These are phyloP conservation scores for Spiraea crenata DNA, from an alignment of 331 rosid species.

Conservation along the genomic window DNA sequence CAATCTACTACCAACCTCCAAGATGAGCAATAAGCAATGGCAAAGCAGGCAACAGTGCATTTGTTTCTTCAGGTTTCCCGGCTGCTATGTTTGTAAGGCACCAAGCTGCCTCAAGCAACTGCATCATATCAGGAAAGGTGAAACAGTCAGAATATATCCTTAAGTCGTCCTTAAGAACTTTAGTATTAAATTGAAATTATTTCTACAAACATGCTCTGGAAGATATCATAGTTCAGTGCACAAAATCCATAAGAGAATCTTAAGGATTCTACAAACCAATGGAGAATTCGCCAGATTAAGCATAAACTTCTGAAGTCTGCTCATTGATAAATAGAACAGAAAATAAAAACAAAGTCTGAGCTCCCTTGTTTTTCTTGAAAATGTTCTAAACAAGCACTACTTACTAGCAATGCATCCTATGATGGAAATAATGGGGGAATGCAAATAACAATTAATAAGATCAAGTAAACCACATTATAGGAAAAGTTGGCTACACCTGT, in stretches of 20 bases:
- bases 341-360: neutral
- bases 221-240: constrained; percentile 3
- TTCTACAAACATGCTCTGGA: neutral
- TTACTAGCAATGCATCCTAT: neutral
- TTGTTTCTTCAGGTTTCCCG: constrained; percentile 86
- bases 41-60: constrained; percentile 81
- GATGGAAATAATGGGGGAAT: neutral
- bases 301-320: neutral
- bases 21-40: constrained; percentile 95
- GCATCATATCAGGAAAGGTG: constrained; percentile 37
- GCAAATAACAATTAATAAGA: neutral
- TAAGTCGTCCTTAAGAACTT: constrained; percentile 4
- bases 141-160: constrained; percentile 20
- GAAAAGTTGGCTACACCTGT: constrained; percentile 52
- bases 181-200: neutral
- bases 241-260: neutral
- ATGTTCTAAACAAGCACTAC: neutral
- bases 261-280: constrained; percentile 13
- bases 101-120: constrained; percentile 99
- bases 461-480: constrained; percentile 8
- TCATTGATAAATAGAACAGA: neutral
- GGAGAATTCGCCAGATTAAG: constrained; percentile 7
- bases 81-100: constrained; percentile 96
- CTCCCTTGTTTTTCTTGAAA: neutral
- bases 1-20: constrained; percentile 65